Evolutionary conservation across 768 basidiomycete genomes (phyloP).

Genomic region (Mycena rebaudengoi): DNA sequence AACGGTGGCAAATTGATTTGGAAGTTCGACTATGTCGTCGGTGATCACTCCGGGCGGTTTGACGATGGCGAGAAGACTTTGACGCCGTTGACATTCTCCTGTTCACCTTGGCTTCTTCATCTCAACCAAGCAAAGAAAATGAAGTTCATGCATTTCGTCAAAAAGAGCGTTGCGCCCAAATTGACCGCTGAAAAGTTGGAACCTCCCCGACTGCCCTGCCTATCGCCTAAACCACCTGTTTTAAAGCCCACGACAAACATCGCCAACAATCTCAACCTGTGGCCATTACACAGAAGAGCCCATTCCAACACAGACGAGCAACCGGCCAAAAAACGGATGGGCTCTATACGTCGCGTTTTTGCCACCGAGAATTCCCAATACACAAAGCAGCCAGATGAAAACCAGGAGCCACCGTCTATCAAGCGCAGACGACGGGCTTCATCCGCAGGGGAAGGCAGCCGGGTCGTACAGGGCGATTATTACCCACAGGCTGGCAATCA

Average conservation of each 20-base stretch:
- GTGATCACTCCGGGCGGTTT: slow-evolving; percentile 58
- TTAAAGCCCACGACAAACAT: slow-evolving; percentile 10
- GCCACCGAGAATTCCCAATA: slow-evolving; percentile 2
- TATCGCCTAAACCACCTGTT: neutral
- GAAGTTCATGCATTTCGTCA: slow-evolving; percentile 73
- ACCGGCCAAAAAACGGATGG: slow-evolving; percentile 18
- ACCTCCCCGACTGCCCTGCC: slow-evolving; percentile 40
- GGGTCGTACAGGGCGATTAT: slow-evolving; percentile 6
- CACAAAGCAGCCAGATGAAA: slow-evolving; percentile 5
- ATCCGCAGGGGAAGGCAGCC: slow-evolving; percentile 51
- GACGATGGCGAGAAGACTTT: slow-evolving; percentile 76
- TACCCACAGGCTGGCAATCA: slow-evolving; percentile 3
- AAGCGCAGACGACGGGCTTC: slow-evolving; percentile 53
- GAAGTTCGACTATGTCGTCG: slow-evolving; percentile 84
- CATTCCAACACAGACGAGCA: slow-evolving; percentile 32
- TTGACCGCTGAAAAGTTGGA: slow-evolving; percentile 68
- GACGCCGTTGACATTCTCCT: slow-evolving; percentile 78
- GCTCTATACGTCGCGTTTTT: slow-evolving; percentile 4
- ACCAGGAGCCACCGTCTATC: slow-evolving; percentile 15
- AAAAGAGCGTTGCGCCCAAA: slow-evolving; percentile 74
- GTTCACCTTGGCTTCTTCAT: slow-evolving; percentile 73
- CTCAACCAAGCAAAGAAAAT: slow-evolving; percentile 72
- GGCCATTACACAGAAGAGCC: slow-evolving; percentile 35
- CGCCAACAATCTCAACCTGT: slow-evolving; percentile 17
- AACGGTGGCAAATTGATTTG: slow-evolving; percentile 64